Base-by-base conservation (phyloP, 2,329 filamentous ascomycete genomes). In the Diaporthe sp. region DNA sequence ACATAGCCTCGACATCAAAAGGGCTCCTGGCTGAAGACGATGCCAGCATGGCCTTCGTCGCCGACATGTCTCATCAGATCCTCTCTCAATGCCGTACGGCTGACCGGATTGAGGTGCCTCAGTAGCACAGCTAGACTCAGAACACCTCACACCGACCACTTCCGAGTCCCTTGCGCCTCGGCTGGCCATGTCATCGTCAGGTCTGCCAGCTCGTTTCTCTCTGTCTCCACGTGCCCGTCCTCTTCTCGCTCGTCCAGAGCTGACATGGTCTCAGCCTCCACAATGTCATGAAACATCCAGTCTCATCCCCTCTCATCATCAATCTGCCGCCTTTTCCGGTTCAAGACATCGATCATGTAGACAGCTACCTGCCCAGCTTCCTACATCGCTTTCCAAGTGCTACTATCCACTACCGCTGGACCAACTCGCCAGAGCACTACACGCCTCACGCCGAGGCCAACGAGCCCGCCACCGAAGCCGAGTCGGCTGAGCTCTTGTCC, bases 351-450 rank as follows among this genome's bases (percentile, higher is more conserved):
- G 76, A 79, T 3, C 73, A 77, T 19, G 77, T 78, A 17, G 49
- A 65, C 44, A 74, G 79, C 13, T 75, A 82, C 44, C 78, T 89
- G 34, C 86, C 88, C 39, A 78, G 77, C 13, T 88, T 88, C 75
- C 82, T 87, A 44, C 82, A 80, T 17, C 81, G 81, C 19, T 84
- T 84, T 49, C 86, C 90, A 2, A 85, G 89, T 0, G 90, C 87
- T 8, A 86, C 87, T 73, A 89, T 93, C 79, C 89, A 91, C 79
- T 93, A 92, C 80, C 86, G 91, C 22, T 93, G 91, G 91, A 80
- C 80, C 10, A 81, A 79, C 55, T 49, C 49, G 3, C 25, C 3
- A 3, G 39, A 28, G 37, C 5, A 31, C 12, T 4, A 12, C 25
- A 2, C 10, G 10, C 22, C 46, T 10, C n/a, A 28, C 1, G 5